Conservation (phyloP, 345 rosid species). For the Turritis glabra region DNA sequence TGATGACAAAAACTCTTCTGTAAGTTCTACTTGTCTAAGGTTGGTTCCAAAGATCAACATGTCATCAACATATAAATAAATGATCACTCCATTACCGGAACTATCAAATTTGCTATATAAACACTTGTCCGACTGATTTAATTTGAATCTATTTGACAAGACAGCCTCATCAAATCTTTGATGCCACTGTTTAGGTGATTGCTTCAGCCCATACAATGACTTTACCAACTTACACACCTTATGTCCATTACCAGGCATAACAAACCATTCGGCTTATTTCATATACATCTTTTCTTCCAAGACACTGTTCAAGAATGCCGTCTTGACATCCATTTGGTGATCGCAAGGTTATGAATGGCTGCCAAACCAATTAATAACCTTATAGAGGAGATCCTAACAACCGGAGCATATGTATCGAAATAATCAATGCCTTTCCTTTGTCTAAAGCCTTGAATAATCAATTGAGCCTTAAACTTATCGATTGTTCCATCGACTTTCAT, state of each 20-base stretch:
- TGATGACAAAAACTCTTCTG: conserved; percentile 7
- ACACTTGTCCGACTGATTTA: neutral
- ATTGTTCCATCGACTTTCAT: too few relatives aligned
- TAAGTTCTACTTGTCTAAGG: neutral
- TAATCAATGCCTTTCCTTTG: neutral
- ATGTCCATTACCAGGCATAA: neutral
- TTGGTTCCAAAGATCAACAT: conserved; percentile 1
- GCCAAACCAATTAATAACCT: neutral
- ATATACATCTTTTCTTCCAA: conserved; percentile 3
- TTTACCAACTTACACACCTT: conserved; percentile 14
- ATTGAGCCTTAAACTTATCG: neutral
- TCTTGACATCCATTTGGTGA: conserved; percentile 19
- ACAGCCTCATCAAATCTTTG: conserved; percentile 4
- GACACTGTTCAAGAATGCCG: neutral
- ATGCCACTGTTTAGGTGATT: conserved; percentile 12
- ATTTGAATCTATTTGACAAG: neutral
- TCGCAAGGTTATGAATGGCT: neutral
- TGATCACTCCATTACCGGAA: neutral
- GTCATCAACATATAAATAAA: conserved; percentile 1
- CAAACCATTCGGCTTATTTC: neutral
- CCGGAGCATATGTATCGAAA: neutral
- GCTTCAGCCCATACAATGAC: neutral
- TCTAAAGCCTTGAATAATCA: neutral
- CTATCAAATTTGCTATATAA: conserved; percentile 1
- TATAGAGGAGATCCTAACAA: neutral